Evolutionary conservation across 352 stramenopile genomes (phyloP).

Genomic region (Peronospora belbahrii): DNA sequence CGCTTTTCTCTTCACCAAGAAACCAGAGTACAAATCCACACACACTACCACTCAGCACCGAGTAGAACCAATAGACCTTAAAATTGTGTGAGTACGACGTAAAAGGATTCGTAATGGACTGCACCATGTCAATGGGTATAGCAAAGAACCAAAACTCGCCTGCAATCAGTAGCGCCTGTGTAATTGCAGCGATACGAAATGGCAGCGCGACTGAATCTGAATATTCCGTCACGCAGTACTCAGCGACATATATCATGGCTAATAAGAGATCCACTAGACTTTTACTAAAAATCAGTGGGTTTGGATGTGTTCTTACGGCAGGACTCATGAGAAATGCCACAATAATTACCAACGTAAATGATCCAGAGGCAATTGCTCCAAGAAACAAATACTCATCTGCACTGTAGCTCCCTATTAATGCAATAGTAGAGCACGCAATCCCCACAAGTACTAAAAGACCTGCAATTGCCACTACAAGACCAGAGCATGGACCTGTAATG

Average conservation of each 20-base stretch:
- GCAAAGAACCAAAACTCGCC: conserved; percentile 87
- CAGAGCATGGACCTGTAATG: conserved; percentile 16
- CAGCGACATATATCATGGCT: conserved; percentile 59
- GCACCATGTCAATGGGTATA: conserved; percentile 83
- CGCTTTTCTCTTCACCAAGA: conserved; percentile 34
- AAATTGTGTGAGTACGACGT: conserved; percentile 83
- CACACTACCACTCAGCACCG: conserved; percentile 54
- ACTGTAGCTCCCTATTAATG: conserved; percentile 25
- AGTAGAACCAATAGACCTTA: conserved; percentile 79
- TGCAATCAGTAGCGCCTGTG: conserved; percentile 71
- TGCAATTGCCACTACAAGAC: conserved; percentile 29
- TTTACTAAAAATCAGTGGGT: conserved; percentile 84
- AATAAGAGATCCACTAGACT: conserved; percentile 74
- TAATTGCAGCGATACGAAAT: conserved; percentile 58
- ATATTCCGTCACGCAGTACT: conserved; percentile 71
- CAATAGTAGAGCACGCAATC: conserved; percentile 30
- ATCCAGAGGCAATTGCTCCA: conserved; percentile 55
- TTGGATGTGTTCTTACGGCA: conserved; percentile 58
- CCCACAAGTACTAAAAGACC: conserved; percentile 33
- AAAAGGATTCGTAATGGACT: conserved; percentile 87
- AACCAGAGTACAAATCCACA: conserved; percentile 62
- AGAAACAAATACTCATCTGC: conserved; percentile 65
- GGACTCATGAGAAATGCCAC: conserved; percentile 55
- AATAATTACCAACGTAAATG: conserved; percentile 71
- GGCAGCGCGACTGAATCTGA: conserved; percentile 40